Conservation (phyloP, 176 grass and related monocot species). For the Calamus simplicifolius region DNA sequence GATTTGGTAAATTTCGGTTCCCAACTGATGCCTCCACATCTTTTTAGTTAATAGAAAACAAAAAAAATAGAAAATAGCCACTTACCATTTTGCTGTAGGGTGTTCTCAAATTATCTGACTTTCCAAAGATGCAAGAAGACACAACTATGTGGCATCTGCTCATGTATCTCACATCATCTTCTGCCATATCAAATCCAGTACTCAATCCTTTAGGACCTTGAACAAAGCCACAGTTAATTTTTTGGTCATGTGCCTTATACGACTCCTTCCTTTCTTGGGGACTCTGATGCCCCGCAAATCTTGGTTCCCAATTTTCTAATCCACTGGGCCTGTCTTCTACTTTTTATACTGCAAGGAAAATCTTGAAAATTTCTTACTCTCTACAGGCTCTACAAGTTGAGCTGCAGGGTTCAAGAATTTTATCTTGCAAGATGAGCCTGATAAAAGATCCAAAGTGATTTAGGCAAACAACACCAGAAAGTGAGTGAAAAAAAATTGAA, state of each 20-base stretch:
- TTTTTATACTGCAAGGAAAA: constrained; percentile 79
- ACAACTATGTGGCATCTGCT: constrained; percentile 93
- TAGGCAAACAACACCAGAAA: too few species aligned
- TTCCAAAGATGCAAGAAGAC: constrained; percentile 99
- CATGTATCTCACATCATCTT: constrained; percentile 73
- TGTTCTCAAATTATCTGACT: constrained; percentile 88
- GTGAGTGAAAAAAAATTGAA: too few species aligned
- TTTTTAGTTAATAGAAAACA: not conserved
- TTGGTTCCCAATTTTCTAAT: constrained; percentile 68
- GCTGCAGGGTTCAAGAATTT: constrained; percentile 85
- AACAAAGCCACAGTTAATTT: constrained; percentile 84
- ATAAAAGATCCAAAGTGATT: not conserved
- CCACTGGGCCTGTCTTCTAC: constrained; percentile 43
- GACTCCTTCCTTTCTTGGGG: constrained; percentile 78
- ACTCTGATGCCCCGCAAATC: constrained; percentile 83
- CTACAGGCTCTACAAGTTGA: constrained; percentile 68
- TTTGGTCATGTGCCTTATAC: constrained; percentile 66
- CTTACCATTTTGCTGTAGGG: constrained; percentile 92
- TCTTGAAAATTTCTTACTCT: constrained; percentile 59
- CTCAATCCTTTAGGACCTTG: constrained; percentile 62
- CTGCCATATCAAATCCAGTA: constrained; percentile 89
- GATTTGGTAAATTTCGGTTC: too few species aligned
- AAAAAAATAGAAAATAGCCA: too few species aligned
- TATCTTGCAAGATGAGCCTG: constrained; percentile 93
- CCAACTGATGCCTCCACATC: too few species aligned